Base-by-base conservation (phyloP, 2,329 filamentous ascomycete genomes). In the Plectosphaerella cucumerina region DNA sequence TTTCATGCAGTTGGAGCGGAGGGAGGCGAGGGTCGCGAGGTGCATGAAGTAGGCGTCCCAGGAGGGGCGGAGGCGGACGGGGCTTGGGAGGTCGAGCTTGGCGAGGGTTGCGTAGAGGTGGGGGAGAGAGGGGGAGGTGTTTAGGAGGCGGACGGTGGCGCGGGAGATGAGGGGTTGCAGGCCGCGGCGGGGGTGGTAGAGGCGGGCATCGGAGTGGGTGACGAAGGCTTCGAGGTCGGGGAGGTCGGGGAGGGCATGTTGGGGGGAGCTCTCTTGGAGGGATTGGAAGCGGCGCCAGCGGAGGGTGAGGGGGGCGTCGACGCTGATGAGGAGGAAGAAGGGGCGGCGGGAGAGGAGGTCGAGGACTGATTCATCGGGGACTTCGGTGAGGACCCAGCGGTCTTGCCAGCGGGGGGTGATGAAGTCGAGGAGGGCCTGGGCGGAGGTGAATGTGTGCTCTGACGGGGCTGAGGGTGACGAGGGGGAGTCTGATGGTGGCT, bases 41-140 rank as follows among this genome's bases (percentile, higher is more conserved):
- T 89, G 84, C 94, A 99, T 99, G 66, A 99, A 99, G 73, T 99
- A 99, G 62, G 89, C 86, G 70, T 99, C 94, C 94, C 94, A 99
- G 46, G 83, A 86, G 1, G 94, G 94, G 2, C 94, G 84, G 34
- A 99, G 77, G 2, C 94, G 86, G 60, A 88, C 81, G 33, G 86
- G 80, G 62, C 94, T 85, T 2, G 87, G 79, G 22, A 99, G 81
- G 65, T 96, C 82, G 8, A 97, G 79, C 44, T 82, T 80, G 46
- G 81, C 77, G 1, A 99, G 81, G 9, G 88, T 86, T 4, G 79
- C 75, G 66, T 90, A 85, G 6, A 97, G 78, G 58, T 87, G 80
- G 10, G 82, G 73, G 2, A 96, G 71, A 22, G 86, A 86, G 15
- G 82, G 77, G 0, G 89, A 88, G 3, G 88, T 87, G 74, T 99